Conservation (phyloP, 225 moss, liverwort and hornwort species). For the Neckera pumila region DNA sequence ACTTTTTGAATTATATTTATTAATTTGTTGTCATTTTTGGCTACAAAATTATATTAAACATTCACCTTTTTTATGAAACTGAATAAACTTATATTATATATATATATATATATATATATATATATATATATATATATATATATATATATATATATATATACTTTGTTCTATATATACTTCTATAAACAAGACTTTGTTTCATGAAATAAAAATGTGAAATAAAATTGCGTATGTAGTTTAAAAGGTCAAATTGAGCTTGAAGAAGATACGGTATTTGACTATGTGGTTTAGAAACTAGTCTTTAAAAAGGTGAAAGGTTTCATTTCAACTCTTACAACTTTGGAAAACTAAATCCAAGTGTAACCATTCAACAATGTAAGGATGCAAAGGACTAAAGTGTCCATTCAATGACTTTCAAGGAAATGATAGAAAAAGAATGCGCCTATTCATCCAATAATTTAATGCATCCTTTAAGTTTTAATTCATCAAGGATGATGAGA, state of each 20-base stretch:
- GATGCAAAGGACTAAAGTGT: neutral
- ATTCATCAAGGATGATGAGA: neutral
- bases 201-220: neutral
- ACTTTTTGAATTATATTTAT: neutral
- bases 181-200: neutral
- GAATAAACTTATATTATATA: neutral
- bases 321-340: neutral
- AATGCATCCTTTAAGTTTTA: too few species aligned
- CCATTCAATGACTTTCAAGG: rapidly evolving
- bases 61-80: too few species aligned
- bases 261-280: neutral
- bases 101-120: too few species aligned
- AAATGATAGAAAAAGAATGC: neutral
- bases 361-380: neutral
- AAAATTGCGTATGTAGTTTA: neutral
- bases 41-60: neutral
- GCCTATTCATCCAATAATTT: neutral
- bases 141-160: too few species aligned
- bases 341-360: too few species aligned
- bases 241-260: neutral
- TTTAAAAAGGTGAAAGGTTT: too few species aligned
- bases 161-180: too few species aligned
- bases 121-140: too few species aligned
- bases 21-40: neutral
- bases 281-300: too few species aligned